A percentile compares a stretch with the other conserved stretches of the same genome.
Conservation (phyloP, 169 alveolate genomes). For the Cryptosporidium sp. region DNA sequence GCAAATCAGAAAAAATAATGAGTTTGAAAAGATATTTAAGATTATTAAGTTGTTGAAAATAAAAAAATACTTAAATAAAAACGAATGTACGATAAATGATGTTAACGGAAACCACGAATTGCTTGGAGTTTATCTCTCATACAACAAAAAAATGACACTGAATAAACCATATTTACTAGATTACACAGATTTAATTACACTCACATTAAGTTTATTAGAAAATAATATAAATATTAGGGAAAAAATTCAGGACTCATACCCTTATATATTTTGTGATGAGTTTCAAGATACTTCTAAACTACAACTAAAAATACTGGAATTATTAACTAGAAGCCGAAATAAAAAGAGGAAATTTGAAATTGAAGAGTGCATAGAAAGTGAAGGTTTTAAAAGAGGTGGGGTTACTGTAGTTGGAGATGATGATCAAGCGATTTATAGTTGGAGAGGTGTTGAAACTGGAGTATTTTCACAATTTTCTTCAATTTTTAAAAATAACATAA, state of each 20-base stretch:
- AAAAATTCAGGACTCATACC: conserved; percentile 75
- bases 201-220: conserved; percentile 76
- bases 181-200: conserved; percentile 77
- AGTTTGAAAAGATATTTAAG: conserved; percentile 34
- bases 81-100: conserved; percentile 43
- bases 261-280: conserved; percentile 84
- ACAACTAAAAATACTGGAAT: conserved; percentile 79
- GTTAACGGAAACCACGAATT: conserved; percentile 46
- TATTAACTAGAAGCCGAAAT: conserved; percentile 3
- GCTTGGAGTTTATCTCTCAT: conserved; percentile 30
- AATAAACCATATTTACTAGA: conserved; percentile 80
- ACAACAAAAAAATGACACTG: conserved; percentile 61
- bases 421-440: conserved; percentile 85
- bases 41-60: conserved; percentile 30
- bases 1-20: conserved; percentile 18
- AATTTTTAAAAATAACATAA: conserved; percentile 55
- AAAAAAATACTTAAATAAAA: conserved; percentile 14
- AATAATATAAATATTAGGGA: conserved; percentile 44
- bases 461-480: conserved; percentile 74
- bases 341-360: neutral
- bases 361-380: neutral
- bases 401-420: conserved; percentile 86
- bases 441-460: conserved; percentile 83
- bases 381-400: conserved; percentile 61
- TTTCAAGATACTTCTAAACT: conserved; percentile 84